A percentile compares a stretch with the other conserved stretches of the same genome.
These are phyloP conservation scores for Leptographium wingfieldii DNA, from an alignment of 2,329 filamentous ascomycete genomes.

Conservation along the genomic window DNA sequence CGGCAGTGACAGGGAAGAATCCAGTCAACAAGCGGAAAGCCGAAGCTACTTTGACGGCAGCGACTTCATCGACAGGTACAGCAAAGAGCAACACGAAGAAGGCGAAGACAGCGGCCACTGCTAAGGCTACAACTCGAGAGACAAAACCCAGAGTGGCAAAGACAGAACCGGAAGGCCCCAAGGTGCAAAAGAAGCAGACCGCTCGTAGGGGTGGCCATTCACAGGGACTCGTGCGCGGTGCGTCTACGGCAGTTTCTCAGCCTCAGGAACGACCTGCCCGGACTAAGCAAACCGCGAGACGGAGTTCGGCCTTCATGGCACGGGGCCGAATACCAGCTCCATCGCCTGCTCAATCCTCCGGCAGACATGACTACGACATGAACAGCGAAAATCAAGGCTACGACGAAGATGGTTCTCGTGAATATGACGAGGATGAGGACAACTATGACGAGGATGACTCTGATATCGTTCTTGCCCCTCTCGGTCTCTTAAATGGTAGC, in stretches of 20 bases:
- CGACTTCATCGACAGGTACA: background rate
- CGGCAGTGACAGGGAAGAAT: background rate
- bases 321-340: background rate
- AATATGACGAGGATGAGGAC: background rate
- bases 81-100: constrained; percentile 1
- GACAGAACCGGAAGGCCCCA: background rate
- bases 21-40: constrained; percentile 1
- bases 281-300: constrained; percentile 2
- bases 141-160: background rate
- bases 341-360: background rate
- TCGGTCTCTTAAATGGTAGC: constrained; percentile 1
- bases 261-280: background rate
- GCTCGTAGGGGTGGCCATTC: constrained; percentile 1
- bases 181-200: background rate
- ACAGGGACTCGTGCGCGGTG: background rate
- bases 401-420: background rate
- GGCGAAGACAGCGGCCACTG: background rate
- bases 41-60: background rate
- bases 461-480: background rate
- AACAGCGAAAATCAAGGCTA: background rate
- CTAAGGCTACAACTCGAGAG: background rate
- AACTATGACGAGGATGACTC: background rate
- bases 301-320: constrained; percentile 1
- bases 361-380: background rate
- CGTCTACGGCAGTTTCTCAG: background rate